Base-by-base conservation (phyloP, 371 early-diverging fungal genomes). In the Mucor piriformis region DNA sequence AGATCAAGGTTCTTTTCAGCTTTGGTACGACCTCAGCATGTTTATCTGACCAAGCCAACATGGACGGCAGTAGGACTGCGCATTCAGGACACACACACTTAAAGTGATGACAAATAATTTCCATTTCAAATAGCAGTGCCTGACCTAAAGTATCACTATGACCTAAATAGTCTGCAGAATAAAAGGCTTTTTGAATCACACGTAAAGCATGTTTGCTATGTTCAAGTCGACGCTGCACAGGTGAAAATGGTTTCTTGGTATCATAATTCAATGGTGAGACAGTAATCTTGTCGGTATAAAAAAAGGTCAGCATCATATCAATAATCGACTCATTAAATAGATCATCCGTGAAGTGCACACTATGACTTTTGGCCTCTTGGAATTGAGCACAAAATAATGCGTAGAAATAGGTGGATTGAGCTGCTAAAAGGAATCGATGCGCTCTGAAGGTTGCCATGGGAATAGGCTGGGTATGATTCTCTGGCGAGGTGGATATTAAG, bases 31-130 rank as follows among this genome's bases (percentile, higher is more conserved):
- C 43, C 2, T 62, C 61, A 4, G 43, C 59, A 24, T 73, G 55
- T 24, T 67, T 67, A 16, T 77, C 74, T 7, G 77, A 67, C 67
- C 76, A 75, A 11, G 66, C 67, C 13, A 81, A 48, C 72, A 81
- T 77, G 47, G 76, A 75, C 3, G 81, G 81, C 23, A 81, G 34
- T 20, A 77, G 25, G 3, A 66, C 53, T 10, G 72, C 73, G 43
- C 81, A 81, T 23, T 70, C 69, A 15, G 62, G 13, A 48, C 81
- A 81, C 6, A 63, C 40, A 56, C 77, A 81, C 48, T 77, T 74
- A 65, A 81, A 77, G 1, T 64, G 42, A 49, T 81, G 72, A 40
- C 77, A 77, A 3, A 74, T 24, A 0, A 23, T n/a, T 8, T 56
- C 66, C 62, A 81, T 75, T 50, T 72, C 67, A 46, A 66, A 46